Evolutionary conservation across 352 stramenopile species (phyloP).

Genomic region (Phytophthora megakarya): DNA sequence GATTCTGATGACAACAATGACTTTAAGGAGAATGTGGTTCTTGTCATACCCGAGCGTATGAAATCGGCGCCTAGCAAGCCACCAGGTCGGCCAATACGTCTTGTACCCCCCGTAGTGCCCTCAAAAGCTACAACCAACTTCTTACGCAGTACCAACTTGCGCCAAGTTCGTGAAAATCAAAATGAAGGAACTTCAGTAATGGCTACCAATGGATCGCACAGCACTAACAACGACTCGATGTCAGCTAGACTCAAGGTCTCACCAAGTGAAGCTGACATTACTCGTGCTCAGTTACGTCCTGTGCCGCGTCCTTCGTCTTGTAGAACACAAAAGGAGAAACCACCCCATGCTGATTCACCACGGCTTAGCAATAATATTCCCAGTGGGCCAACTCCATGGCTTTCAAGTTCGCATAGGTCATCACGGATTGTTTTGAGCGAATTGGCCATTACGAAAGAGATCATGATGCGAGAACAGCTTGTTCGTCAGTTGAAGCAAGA

Average conservation of each 20-base stretch:
- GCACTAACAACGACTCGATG: not conserved
- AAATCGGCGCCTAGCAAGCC: constrained; percentile 16
- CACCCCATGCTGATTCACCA: not conserved
- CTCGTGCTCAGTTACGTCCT: not conserved
- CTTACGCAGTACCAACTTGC: constrained; percentile 24
- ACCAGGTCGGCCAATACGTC: not conserved
- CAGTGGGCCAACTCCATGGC: constrained; percentile 7
- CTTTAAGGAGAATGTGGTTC: constrained; percentile 27
- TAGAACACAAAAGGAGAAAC: not conserved
- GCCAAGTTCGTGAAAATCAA: constrained; percentile 32
- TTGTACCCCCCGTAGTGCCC: constrained; percentile 22
- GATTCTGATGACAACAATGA: constrained; percentile 2
- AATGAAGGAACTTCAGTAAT: not conserved
- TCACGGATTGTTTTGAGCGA: constrained; percentile 52
- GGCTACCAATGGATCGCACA: not conserved
- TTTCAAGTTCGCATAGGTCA: constrained; percentile 29
- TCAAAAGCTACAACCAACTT: constrained; percentile 26
- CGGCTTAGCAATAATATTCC: not conserved
- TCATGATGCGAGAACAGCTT: constrained; percentile 64
- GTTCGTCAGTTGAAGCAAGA: constrained; percentile 47
- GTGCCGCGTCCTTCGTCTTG: constrained; percentile 7
- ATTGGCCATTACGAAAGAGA: constrained; percentile 57
- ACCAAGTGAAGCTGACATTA: constrained; percentile 22
- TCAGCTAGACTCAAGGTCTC: constrained; percentile 7
- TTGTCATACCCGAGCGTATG: constrained; percentile 19